A percentile compares a stretch with the other conserved stretches of the same genome.
phyloP scores from a whole-genome alignment of 495 filamentous ascomycete species.

The Penicillium maclennaniae region DNA sequence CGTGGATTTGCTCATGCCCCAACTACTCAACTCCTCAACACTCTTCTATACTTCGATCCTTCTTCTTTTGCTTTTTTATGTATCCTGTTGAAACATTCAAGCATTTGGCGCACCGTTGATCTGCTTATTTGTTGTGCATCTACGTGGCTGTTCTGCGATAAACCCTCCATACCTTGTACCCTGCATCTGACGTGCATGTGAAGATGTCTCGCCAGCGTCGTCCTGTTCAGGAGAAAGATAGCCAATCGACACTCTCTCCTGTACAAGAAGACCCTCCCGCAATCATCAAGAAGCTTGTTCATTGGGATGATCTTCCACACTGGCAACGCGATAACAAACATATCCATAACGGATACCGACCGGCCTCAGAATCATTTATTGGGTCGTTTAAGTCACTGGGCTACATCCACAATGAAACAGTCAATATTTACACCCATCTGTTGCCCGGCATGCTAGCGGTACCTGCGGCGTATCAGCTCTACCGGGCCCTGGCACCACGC shows the following conservation, averaged over 20 bases:
- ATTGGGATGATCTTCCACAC: conserved; percentile 60
- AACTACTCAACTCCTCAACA: conserved; percentile 29
- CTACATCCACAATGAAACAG: conserved; percentile 89
- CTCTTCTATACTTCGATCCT: conserved; percentile 5
- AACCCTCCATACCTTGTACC: conserved; percentile 8
- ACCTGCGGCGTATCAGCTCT: conserved; percentile 39
- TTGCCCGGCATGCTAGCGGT: conserved; percentile 45
- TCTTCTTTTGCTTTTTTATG: conserved; percentile 6
- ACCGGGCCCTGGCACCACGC: conserved; percentile 55
- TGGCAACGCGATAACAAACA: conserved; percentile 80
- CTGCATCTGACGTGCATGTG: conserved; percentile 24
- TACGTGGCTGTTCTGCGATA: conserved; percentile 14
- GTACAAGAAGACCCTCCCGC: conserved; percentile 29
- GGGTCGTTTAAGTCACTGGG: conserved; percentile 60
- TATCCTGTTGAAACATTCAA: neutral
- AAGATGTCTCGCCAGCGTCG: conserved; percentile 39
- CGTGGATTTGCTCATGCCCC: conserved; percentile 12
- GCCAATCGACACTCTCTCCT: conserved; percentile 14
- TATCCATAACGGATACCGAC: conserved; percentile 69
- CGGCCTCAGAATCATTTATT: conserved; percentile 59
- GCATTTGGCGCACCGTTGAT: neutral
- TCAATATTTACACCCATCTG: conserved; percentile 92
- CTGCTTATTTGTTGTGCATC: conserved; percentile 17
- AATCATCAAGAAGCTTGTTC: conserved; percentile 39
- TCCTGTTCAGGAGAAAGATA: conserved; percentile 25